These are phyloP conservation scores for Entomortierella parvispora DNA, from an alignment of 192 early-diverging fungal genomes.

Conservation along the genomic window DNA sequence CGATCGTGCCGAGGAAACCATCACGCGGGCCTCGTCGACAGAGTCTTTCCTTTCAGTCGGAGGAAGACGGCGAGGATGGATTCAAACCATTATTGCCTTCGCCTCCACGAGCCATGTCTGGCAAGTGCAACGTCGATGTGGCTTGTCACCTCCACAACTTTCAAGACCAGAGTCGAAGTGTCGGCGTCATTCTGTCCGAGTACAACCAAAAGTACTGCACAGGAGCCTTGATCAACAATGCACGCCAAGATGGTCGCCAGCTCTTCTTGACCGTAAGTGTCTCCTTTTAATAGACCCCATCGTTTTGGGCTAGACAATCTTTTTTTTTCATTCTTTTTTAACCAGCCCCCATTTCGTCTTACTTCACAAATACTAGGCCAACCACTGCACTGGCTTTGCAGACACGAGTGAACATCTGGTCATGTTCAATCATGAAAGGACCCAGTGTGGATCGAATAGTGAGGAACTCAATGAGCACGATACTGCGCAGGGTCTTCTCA, in stretches of 20 bases:
- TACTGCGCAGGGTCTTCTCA: constrained; percentile 52
- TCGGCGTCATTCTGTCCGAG: constrained; percentile 55
- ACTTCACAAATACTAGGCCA: constrained; percentile 28
- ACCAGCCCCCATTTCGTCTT: not conserved
- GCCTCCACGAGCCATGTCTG: constrained; percentile 39
- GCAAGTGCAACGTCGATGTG: constrained; percentile 57
- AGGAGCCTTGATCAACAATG: constrained; percentile 58
- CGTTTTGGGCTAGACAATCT: not conserved
- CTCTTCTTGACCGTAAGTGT: constrained; percentile 56
- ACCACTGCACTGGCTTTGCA: constrained; percentile 51
- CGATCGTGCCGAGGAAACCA: not conserved
- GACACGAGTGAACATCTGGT: constrained; percentile 53
- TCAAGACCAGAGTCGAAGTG: constrained; percentile 49
- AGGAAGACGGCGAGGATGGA: constrained; percentile 8
- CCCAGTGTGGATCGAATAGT: constrained; percentile 26
- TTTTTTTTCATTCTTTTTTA: not conserved
- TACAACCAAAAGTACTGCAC: constrained; percentile 61
- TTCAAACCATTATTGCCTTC: not conserved
- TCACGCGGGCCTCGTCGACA: not conserved
- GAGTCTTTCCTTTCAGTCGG: not conserved
- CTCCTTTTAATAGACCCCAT: no score
- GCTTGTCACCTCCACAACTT: constrained; percentile 48
- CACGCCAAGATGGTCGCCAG: constrained; percentile 53
- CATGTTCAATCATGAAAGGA: constrained; percentile 60
- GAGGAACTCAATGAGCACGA: constrained; percentile 48